A percentile compares a stretch with the other conserved stretches of the same genome.
These are phyloP conservation scores for Tulasnella sp. DNA, from an alignment of 768 basidiomycete genomes.

Conservation along the genomic window DNA sequence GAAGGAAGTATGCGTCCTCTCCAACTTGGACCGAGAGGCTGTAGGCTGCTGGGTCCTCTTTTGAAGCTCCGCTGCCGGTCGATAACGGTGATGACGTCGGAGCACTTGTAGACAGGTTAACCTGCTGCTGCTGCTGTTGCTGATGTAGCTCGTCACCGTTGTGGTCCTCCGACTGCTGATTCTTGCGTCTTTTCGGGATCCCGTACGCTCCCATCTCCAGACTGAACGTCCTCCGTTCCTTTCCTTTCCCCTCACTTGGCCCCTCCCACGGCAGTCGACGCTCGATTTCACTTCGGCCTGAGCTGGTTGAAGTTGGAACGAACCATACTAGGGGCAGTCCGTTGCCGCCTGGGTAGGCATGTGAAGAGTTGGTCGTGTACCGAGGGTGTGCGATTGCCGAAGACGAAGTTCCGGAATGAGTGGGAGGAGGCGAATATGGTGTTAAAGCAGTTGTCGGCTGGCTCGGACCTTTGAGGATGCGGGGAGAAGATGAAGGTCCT, in stretches of 20 bases:
- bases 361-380: conserved; percentile 22
- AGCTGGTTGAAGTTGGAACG: conserved; percentile 12
- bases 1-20: conserved; percentile 88
- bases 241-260: conserved; percentile 10
- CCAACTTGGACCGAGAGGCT: conserved; percentile 76
- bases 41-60: conserved; percentile 41
- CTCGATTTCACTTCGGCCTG: conserved; percentile 17
- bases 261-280: conserved; percentile 26
- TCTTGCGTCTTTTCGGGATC: conserved; percentile 65
- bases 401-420: background rate
- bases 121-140: conserved; percentile 31
- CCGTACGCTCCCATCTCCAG: conserved; percentile 85
- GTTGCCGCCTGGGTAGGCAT: conserved; percentile 19
- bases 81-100: conserved; percentile 42
- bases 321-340: conserved; percentile 18
- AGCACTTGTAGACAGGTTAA: conserved; percentile 38
- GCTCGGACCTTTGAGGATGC: conserved; percentile 10
- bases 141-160: background rate
- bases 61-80: conserved; percentile 41
- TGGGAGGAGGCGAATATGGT: conserved; percentile 7
- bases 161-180: conserved; percentile 13
- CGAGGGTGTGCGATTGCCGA: conserved; percentile 16
- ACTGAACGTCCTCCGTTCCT: conserved; percentile 44
- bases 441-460: conserved; percentile 12
- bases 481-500: conserved; percentile 20